Conservation (phyloP, 441 rosid genomes). For the Pelargonium myrrhifolium region DNA sequence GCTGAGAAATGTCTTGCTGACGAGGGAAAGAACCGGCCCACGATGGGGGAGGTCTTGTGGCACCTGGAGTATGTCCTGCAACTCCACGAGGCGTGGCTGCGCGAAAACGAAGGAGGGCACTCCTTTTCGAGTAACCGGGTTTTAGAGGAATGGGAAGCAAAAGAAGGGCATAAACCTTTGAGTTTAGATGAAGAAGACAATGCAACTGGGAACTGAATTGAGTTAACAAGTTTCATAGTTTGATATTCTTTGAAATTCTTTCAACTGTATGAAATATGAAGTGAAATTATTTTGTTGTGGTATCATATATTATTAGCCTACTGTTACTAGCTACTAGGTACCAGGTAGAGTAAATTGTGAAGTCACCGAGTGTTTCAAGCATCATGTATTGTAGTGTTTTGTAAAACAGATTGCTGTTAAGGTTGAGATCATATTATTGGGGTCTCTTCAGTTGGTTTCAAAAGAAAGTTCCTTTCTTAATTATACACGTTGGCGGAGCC, state of each 20-base stretch:
- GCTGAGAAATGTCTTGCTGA: slow-evolving; percentile 97
- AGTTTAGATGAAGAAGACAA: slow-evolving; percentile 14
- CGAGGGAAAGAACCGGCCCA: slow-evolving; percentile 82
- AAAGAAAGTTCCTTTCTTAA: too few species aligned
- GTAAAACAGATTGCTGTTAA: slow-evolving; percentile 3
- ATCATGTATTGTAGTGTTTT: slow-evolving; percentile 7
- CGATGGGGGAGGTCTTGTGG: slow-evolving; percentile 98
- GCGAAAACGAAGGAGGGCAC: slow-evolving; percentile 24
- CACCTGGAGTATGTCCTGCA: slow-evolving; percentile 88
- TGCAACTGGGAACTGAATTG: slow-evolving; percentile 12
- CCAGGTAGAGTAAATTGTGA: too few species aligned
- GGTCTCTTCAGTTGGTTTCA: neutral
- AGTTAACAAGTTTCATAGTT: slow-evolving; percentile 10
- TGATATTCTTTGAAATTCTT: slow-evolving; percentile 26
- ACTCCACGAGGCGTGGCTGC: slow-evolving; percentile 82
- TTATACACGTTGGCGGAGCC: too few species aligned
- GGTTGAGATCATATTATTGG: neutral
- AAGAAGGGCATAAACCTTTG: slow-evolving; percentile 18
- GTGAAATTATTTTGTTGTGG: slow-evolving; percentile 7
- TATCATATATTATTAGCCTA: slow-evolving; percentile 6
- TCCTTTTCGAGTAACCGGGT: slow-evolving; percentile 35
- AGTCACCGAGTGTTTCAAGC: too few species aligned
- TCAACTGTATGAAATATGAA: slow-evolving; percentile 12
- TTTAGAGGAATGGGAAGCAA: slow-evolving; percentile 18
- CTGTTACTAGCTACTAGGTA: neutral